Evolutionary conservation across 2,329 filamentous ascomycete genomes (phyloP).

Genomic region (Fusarium equiseti): DNA sequence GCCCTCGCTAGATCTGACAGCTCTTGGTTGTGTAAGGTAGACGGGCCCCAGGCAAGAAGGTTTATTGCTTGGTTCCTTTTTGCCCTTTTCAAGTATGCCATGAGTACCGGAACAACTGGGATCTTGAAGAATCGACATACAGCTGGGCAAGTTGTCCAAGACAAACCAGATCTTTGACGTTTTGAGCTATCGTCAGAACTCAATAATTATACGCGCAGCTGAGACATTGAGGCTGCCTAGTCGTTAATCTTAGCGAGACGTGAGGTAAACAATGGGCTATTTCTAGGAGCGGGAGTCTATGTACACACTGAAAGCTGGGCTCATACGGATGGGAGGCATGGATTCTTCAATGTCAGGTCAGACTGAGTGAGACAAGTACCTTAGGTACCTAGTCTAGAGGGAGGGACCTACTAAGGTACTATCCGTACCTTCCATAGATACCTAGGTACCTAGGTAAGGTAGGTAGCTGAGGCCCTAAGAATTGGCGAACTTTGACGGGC

Average conservation of each 20-base stretch:
- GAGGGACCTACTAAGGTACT: no score
- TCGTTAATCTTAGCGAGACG: constrained; percentile 25
- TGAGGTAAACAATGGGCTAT: constrained; percentile 7
- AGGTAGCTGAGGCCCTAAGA: constrained; percentile 2
- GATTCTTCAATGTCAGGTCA: neutral
- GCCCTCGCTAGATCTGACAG: constrained; percentile 13
- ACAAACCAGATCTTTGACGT: neutral
- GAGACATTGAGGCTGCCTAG: constrained; percentile 38
- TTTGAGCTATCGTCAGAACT: neutral
- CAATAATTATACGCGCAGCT: constrained; percentile 6
- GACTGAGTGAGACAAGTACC: neutral
- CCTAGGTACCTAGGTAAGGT: neutral
- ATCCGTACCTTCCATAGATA: neutral
- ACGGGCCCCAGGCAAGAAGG: constrained; percentile 20
- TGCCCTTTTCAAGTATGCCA: neutral
- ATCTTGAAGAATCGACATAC: neutral
- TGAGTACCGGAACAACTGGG: neutral
- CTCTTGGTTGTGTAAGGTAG: constrained; percentile 7
- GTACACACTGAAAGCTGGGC: neutral
- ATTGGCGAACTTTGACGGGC: constrained; percentile 5
- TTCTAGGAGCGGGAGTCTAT: constrained; percentile 17
- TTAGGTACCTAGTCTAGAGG: neutral
- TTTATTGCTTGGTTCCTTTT: neutral
- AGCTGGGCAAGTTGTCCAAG: constrained; percentile 3
- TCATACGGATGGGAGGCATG: neutral